Evolutionary conservation across 768 basidiomycete species (phyloP), one percentile per base, ranked within the genome.

Genomic region (Amanita pseudoporphyria): DNA sequence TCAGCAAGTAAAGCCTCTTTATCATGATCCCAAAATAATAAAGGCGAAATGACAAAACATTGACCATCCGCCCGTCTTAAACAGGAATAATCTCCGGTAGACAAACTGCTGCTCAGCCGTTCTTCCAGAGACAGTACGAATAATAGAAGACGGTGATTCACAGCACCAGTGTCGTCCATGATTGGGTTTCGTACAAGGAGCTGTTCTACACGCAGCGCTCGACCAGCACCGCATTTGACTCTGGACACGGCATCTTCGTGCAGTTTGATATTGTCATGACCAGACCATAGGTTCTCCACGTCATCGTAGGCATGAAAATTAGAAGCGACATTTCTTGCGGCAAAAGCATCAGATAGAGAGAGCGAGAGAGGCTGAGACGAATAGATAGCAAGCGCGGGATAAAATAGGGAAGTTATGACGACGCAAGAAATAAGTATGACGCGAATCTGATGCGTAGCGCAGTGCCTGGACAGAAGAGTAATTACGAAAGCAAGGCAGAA

Each of bases 361-460:
- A 72, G 73, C 45, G 72, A 84, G 63, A 78, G 77, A 0, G 79
- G 77, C 51, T 81, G 77, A 1, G 87, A 83, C 19, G 81, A 81
- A 62, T 92, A 91, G 51, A 87, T 75, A 44, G 87, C 80, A 45
- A 94, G 76, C 16, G 91, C 91, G n/a, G 91, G 91, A 56, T 90
- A 92, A 60, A 91, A 87, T 49, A 94, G 78, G 14, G 85, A 85
- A 49, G 89, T 86, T 61, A 93, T 92, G 54, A 93, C 89, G 51
- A 91, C 77, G 45, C 84, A 79, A 18, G 87, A 92, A 53, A 91
- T 82, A 56, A 94, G 76, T 62, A 94, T 88, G 43, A 93, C 81
- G 47, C 88, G 81, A 49, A 89, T 88, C 65, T 92, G 91, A 64
- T 92, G 88, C 1, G 84, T 88, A 54, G 90, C 87, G 59, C 89